Evolutionary conservation across 345 rosid species (phyloP), one percentile per base, ranked within the genome.

Genomic region (Gossypium stocksii): DNA sequence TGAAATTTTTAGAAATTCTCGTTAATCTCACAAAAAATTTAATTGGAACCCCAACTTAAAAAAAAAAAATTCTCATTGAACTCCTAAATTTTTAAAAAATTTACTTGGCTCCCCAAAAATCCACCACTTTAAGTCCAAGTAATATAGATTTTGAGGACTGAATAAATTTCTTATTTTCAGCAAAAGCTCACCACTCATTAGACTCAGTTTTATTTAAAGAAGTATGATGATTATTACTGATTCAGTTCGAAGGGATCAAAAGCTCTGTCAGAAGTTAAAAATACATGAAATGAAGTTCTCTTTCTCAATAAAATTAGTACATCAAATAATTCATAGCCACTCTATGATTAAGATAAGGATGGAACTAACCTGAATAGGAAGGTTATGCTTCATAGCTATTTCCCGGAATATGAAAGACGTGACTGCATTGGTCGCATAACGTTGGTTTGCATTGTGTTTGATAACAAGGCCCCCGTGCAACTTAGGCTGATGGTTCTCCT

Each of bases 391-490:
- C 64, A 46, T 53, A 5, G 97, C 99, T 74, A 95, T 90, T 86
- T 95, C 98, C 80, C 80, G 84, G 79, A 95, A 93, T 74, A 95
- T 76, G 73, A 91, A 91, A 34, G 97, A 78, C 3, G 99, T 93
- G 73, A 95, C 86, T 2, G 98, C 89, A 84, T 95, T 91, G 22
- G 99, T 93, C 76, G 99, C 99, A 57, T 95, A 95, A 19, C 93
- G 97, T 74, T 93, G 99, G 76, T 95, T 95, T 46, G 97, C 99
- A 63, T 95, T 95, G 88, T 90, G 89, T 83, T 95, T 95, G 75
- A 95, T 88, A 48, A 95, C 99, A 20, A 95, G 97, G n/a, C 99
- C 99, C n/a, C 97, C 89, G 7, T 95, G 99, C 90, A 93, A 78
- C 87, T 85, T 91, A 6, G 98, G 98, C 80, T 91, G 99, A 81